Conservation (phyloP, 2,329 filamentous ascomycete species). For the Capronia epimyces region DNA sequence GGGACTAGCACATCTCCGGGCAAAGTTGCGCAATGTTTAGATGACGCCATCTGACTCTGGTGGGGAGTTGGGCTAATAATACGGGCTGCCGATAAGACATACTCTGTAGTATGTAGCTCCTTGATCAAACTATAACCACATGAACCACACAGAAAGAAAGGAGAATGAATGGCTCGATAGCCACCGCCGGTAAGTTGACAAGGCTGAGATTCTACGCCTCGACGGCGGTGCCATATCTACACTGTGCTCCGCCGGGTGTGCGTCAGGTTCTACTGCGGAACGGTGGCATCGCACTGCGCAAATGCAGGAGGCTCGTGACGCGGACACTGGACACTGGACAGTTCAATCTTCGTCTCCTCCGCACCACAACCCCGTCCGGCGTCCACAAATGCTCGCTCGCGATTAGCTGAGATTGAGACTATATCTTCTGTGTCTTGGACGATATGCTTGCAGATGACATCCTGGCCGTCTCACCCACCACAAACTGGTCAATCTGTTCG, state of each 20-base stretch:
- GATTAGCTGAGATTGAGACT: background rate
- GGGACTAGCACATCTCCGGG: too few species aligned
- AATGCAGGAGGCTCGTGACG: constrained; percentile 1
- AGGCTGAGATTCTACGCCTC: background rate
- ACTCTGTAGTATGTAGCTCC: too few species aligned
- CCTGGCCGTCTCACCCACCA: background rate
- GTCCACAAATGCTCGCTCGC: background rate
- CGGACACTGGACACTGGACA: background rate
- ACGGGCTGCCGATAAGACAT: too few species aligned
- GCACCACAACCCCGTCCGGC: background rate
- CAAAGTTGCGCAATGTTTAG: background rate
- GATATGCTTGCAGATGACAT: constrained; percentile 1
- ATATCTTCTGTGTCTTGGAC: background rate
- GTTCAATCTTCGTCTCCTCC: background rate
- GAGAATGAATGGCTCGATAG: too few species aligned
- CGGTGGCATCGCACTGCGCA: too few species aligned
- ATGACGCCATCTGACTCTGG: background rate
- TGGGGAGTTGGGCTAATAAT: too few species aligned
- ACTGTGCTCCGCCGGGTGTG: background rate
- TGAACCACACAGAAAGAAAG: too few species aligned
- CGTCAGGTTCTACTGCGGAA: too few species aligned
- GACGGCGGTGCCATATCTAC: background rate
- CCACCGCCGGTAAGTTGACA: background rate
- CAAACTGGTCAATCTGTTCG: background rate
- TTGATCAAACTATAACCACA: too few species aligned